Percentiles rank a stretch among this genome's conserved stretches.
Evolutionary conservation across 257 asterid species (phyloP).

Genomic region (Ophiorrhiza pumila): DNA sequence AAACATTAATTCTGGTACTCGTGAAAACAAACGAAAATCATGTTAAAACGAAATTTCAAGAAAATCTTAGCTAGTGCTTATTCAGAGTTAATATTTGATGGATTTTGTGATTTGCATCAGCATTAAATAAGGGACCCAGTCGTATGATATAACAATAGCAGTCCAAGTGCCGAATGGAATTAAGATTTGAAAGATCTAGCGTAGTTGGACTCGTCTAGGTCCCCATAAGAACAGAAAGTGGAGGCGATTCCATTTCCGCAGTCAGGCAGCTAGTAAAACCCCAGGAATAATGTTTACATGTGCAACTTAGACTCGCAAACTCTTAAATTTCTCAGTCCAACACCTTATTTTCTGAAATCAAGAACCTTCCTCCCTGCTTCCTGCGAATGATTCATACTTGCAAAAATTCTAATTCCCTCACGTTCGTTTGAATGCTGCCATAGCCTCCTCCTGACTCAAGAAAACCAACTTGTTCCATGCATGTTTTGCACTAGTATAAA

Average conservation of each 20-base stretch:
- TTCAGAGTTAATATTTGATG: too few relatives aligned
- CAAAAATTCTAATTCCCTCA: background rate
- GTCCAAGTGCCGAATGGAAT: constrained; percentile 9
- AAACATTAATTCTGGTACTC: too few relatives aligned
- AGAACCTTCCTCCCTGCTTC: constrained; percentile 16
- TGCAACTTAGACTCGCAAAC: constrained; percentile 23
- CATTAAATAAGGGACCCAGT: background rate
- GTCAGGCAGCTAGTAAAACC: constrained; percentile 6
- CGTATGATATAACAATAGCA: background rate
- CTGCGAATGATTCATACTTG: background rate
- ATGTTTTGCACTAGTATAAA: background rate
- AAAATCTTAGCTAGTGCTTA: too few relatives aligned
- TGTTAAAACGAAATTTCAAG: too few relatives aligned
- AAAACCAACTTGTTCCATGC: background rate
- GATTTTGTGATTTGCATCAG: too few relatives aligned
- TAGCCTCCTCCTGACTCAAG: constrained; percentile 5
- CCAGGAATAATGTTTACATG: background rate
- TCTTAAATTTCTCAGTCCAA: background rate
- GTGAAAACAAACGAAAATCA: too few relatives aligned
- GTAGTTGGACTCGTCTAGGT: background rate
- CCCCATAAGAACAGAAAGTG: too few relatives aligned
- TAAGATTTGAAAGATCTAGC: background rate
- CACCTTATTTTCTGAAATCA: background rate
- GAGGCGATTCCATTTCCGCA: background rate
- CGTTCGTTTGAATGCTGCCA: background rate